Evolutionary conservation across 192 early-diverging fungal species (phyloP).

Genomic region (Cladochytrium replicatum): DNA sequence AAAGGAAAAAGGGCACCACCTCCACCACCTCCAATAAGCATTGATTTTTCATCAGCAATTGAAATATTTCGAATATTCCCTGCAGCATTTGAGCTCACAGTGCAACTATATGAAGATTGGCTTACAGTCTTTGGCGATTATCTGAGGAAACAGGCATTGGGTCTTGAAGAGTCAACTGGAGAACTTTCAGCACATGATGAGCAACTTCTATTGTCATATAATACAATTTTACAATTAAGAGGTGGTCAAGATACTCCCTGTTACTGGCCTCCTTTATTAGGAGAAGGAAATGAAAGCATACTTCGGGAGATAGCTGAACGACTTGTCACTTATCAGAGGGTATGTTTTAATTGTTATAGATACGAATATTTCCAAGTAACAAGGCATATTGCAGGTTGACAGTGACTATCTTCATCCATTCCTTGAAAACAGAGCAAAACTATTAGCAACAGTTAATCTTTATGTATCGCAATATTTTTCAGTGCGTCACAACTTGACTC

Average conservation of each 20-base stretch:
- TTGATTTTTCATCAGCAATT: background rate
- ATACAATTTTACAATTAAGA: background rate
- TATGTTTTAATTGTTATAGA: too few relatives aligned
- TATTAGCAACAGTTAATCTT: slow-evolving; percentile 17
- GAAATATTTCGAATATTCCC: slow-evolving; percentile 33
- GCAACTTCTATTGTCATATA: too few relatives aligned
- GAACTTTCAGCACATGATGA: background rate
- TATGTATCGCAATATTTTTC: slow-evolving; percentile 17
- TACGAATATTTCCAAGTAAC: slow-evolving; percentile 1
- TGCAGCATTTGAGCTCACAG: slow-evolving; percentile 24
- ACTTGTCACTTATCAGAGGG: too few relatives aligned
- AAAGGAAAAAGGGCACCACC: background rate
- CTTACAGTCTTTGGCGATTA: background rate
- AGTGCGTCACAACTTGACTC: slow-evolving; percentile 6
- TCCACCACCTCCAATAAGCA: background rate
- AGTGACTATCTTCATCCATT: slow-evolving; percentile 10
- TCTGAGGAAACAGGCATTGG: slow-evolving; percentile 2
- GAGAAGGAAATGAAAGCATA: background rate
- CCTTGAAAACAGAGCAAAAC: slow-evolving; percentile 15
- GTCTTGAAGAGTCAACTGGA: background rate
- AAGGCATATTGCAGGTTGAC: slow-evolving; percentile 3
- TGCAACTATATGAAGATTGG: slow-evolving; percentile 25
- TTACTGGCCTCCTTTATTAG: too few relatives aligned
- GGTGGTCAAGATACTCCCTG: too few relatives aligned
- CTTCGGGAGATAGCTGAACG: background rate